Evolutionary conservation across 2,329 filamentous ascomycete species (phyloP), one percentile per base, ranked within the genome.

Genomic region (Neophaeococcomyces aloes): DNA sequence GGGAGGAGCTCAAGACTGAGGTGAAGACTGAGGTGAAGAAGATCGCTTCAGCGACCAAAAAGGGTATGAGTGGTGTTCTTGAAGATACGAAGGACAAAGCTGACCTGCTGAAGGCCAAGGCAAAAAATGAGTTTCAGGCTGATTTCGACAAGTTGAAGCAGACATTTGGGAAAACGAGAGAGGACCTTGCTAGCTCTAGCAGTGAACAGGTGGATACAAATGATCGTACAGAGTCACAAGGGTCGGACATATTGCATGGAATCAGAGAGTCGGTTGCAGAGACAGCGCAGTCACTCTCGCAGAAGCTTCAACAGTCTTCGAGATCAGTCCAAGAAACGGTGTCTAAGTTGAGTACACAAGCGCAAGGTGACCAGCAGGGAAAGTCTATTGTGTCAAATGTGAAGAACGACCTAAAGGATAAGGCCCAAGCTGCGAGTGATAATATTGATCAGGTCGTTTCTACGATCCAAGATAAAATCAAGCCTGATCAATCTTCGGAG

Each of bases 1-100:
- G 35, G 4, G 52, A 52, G 11, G 52, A 54, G 29, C 27, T 52
- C 18, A 50, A 47, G 36, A 31, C 27, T 11, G 51, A 50, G 27
- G n/a, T 53, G 38, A 51, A 14, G 15, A n/a, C n/a, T n/a, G n/a
- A 42, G 7, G 38, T 46, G n/a, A 35, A 40, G 5, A 42, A 39
- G 15, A 27, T 38, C 17, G 45, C 45, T 32, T 23, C 50, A 2
- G 49, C 47, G 15, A 18, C 30, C 15, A 35, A 27, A 14, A 23
- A 42, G 31, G 30, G 31, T 42, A 35, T 35, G 30, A 42, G 31
- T 23, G 11, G 14, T 35, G 23, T 30, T 14, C 31, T 42, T 35
- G 39, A 42, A 14, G 31, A 25, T n/a, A 25, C 27, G 30, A 42
- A 34, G 21, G 23, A 18, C 19, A 6, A 42, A 27, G 31, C 39